Evolutionary conservation across 177 flowering plant genomes (phyloP).

Genomic region (Tripterygium wilfordii): DNA sequence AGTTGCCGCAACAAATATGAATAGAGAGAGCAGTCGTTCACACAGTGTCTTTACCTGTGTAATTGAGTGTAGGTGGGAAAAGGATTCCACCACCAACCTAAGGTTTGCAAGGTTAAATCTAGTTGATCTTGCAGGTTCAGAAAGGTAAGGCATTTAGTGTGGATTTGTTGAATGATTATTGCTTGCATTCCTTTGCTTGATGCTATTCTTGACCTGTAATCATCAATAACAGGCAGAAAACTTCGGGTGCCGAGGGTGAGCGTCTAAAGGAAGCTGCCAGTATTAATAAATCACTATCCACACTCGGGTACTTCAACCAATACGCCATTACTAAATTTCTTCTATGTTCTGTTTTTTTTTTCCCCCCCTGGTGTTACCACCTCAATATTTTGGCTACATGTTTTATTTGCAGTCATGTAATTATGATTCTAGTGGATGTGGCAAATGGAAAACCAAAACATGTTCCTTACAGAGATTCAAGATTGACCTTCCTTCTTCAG

Average conservation of each 20-base stretch:
- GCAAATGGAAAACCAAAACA: conserved; percentile 86
- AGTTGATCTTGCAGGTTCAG: conserved; percentile 99
- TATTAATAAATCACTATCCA: conserved; percentile 90
- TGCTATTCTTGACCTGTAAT: not conserved
- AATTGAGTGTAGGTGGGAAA: conserved; percentile 95
- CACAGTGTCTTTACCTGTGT: conserved; percentile 98
- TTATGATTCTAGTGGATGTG: conserved; percentile 88
- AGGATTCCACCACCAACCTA: conserved; percentile 73
- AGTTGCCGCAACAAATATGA: conserved; percentile 99
- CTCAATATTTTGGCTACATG: not conserved
- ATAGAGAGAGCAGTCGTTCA: conserved; percentile 96
- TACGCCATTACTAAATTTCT: conserved; percentile 7
- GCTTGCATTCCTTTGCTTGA: not conserved
- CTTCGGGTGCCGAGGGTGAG: conserved; percentile 99
- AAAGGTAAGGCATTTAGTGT: too few relatives aligned
- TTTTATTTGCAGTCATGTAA: conserved; percentile 76
- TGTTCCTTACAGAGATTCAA: conserved; percentile 96
- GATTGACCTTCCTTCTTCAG: conserved; percentile 99
- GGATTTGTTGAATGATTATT: too few relatives aligned
- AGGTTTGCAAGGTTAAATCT: conserved; percentile 94
- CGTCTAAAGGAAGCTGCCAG: conserved; percentile 97
- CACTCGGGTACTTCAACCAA: conserved; percentile 72
- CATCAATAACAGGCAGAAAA: conserved; percentile 67
- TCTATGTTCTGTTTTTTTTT: not conserved
- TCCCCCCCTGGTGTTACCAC: too few relatives aligned